phyloP scores from a whole-genome alignment of 2,329 filamentous ascomycete species.

The Penicillium sclerotiorum region DNA sequence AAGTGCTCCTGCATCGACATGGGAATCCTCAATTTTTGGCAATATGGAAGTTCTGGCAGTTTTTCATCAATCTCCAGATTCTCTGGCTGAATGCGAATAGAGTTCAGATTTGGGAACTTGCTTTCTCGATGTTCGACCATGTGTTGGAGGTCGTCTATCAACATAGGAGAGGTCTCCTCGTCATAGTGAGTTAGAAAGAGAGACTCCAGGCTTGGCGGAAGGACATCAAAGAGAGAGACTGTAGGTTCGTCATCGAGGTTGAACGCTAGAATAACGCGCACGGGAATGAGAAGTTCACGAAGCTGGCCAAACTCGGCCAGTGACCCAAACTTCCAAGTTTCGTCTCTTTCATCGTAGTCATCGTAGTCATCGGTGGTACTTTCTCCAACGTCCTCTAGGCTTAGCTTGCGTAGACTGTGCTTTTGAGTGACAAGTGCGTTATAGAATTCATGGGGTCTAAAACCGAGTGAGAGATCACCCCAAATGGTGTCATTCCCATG shows the following conservation, averaged over 20 bases:
- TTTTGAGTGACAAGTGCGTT: constrained; percentile 2
- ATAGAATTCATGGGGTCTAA: not conserved
- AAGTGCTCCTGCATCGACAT: not conserved
- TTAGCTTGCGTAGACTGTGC: constrained; percentile 6
- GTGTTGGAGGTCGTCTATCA: not conserved
- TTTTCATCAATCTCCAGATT: not conserved
- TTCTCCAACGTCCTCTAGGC: constrained; percentile 3
- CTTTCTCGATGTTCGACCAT: not conserved
- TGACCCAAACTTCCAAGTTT: constrained; percentile 1
- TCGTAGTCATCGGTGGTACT: not conserved
- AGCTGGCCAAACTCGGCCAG: constrained; percentile 7
- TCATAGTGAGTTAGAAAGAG: not conserved
- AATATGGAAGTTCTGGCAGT: not conserved
- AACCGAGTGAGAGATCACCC: not conserved
- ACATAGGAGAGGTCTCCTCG: not conserved
- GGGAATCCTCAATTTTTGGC: not conserved
- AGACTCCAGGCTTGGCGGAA: constrained; percentile 5
- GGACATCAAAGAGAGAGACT: not conserved
- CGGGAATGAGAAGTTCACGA: constrained; percentile 3
- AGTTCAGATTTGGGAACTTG: not conserved
- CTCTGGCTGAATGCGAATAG: not conserved
- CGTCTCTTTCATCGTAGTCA: not conserved
- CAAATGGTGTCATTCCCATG: constrained; percentile 9
- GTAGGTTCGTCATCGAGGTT: not conserved
- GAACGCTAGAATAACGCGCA: constrained; percentile 1